These are phyloP conservation scores for Candida fluviatilis DNA, from an alignment of 805 yeast genomes.

Conservation along the genomic window DNA sequence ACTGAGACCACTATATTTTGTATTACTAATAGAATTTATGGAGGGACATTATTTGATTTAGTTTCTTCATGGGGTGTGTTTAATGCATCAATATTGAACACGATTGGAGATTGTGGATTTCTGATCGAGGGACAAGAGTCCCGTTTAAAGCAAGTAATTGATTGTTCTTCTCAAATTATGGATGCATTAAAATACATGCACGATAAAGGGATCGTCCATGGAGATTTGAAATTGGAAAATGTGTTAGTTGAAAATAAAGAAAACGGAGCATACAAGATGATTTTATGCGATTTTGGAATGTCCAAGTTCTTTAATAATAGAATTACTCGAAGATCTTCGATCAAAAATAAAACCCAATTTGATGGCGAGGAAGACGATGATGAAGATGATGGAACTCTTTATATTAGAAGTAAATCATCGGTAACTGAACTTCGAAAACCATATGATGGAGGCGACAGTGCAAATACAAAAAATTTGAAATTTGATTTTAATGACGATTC, in stretches of 20 bases:
- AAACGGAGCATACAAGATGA: constrained; percentile 32
- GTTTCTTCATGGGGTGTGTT: constrained; percentile 63
- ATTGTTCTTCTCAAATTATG: constrained; percentile 50
- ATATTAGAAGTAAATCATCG: constrained; percentile 32
- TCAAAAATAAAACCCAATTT: background rate
- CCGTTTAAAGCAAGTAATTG: constrained; percentile 31
- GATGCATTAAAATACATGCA: constrained; percentile 59
- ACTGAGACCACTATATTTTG: constrained; percentile 66
- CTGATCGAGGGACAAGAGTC: constrained; percentile 20
- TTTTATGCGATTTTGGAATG: constrained; percentile 92
- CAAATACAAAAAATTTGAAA: constrained; percentile 16
- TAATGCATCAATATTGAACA: constrained; percentile 20
- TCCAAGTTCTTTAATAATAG: constrained; percentile 32
- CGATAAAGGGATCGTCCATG: constrained; percentile 62
- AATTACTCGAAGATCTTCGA: constrained; percentile 19
- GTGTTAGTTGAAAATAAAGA: constrained; percentile 51
- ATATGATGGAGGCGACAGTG: constrained; percentile 28
- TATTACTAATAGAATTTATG: constrained; percentile 60
- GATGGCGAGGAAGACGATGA: constrained; percentile 6
- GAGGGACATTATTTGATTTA: constrained; percentile 79
- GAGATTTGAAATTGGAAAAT: constrained; percentile 81
- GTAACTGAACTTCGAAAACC: constrained; percentile 31
- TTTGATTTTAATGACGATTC: constrained; percentile 24
- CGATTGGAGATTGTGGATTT: constrained; percentile 25
- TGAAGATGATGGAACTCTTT: constrained; percentile 14